Base-by-base conservation (phyloP, 305 asterid species). In the Fraxinus floribunda region DNA sequence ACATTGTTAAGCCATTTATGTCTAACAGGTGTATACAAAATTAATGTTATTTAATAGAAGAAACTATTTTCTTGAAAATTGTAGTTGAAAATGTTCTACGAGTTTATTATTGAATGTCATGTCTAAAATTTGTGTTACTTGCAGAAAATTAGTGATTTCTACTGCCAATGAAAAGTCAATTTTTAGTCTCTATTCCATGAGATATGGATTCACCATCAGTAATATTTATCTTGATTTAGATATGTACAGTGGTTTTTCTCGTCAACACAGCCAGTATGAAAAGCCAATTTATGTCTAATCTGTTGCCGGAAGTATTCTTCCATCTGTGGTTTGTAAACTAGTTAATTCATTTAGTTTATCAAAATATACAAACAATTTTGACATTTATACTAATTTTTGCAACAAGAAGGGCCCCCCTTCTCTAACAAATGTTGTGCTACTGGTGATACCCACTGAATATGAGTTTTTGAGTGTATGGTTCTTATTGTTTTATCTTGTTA, bases 21-120 rank as follows among this genome's bases (percentile, higher is more conserved):
- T 16, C 29, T 77, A 68, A 62, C 57, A 35, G 20, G 44, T 79
- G 55, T 49, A 30, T 76, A 22, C n/a, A 18, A 18, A 34, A 62
- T 79, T 41, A 49, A 41, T 76, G 18, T 86, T 39, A 13, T 78
- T 74, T 79, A 49, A 79, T 76, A 77, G 30, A 36, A 35, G 73
- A 64, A 76, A 66, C 15, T 41, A 44, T 80, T 18, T 1, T 75
- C 35, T 77, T 30, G 46, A 35, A 64, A 74, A 16, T 64, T 57
- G 66, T n/a, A 39, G 34, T 10, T 39, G 74, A 9, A 62, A 44
- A 77, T 32, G 35, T n/a, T 26, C 79, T 5, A 5, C 24, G 24
- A 44, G 34, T 72, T 32, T 75, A 35, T 29, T 26, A 64, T 34
- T 9, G 38, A 41, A 79, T 44, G 26, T 4, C 8, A 1, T 73